Evolutionary conservation across 177 flowering plant genomes (phyloP).

Genomic region (Vitis hybrid): DNA sequence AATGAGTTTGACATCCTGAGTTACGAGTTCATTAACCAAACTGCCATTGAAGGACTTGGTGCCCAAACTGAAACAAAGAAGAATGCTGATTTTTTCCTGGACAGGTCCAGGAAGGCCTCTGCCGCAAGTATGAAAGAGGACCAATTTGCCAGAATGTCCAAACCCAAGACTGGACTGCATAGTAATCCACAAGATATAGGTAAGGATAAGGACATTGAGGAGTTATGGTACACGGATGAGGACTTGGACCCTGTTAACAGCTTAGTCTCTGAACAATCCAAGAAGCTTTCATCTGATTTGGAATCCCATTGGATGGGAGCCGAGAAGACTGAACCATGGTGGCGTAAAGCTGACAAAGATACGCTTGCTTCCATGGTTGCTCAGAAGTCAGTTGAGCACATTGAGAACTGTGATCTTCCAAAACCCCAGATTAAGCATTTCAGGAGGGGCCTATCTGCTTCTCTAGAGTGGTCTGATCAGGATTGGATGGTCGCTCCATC

Average conservation of each 20-base stretch:
- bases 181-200: not conserved
- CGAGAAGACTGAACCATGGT: slow-evolving; percentile 23
- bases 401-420: slow-evolving; percentile 31
- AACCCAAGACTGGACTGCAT: not conserved
- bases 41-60: not conserved
- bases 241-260: slow-evolving; percentile 6
- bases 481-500: not conserved
- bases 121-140: slow-evolving; percentile 1
- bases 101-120: not conserved
- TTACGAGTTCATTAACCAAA: not conserved
- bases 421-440: slow-evolving; percentile 11
- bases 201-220: not conserved
- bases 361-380: slow-evolving; percentile 27
- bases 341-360: slow-evolving; percentile 20
- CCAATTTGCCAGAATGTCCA: not conserved
- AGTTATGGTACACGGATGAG: slow-evolving; percentile 4
- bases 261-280: slow-evolving; percentile 5
- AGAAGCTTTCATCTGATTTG: slow-evolving; percentile 15
- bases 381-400: slow-evolving; percentile 18
- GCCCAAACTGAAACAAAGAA: not conserved
- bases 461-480: slow-evolving; percentile 1
- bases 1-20: slow-evolving; percentile 15
- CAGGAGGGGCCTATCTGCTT: not conserved
- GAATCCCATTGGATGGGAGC: slow-evolving; percentile 15
- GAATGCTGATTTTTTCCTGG: not conserved